Evolutionary conservation across 2,329 filamentous ascomycete genomes (phyloP), one percentile per base, ranked within the genome.

Genomic region (Claviceps monticola): DNA sequence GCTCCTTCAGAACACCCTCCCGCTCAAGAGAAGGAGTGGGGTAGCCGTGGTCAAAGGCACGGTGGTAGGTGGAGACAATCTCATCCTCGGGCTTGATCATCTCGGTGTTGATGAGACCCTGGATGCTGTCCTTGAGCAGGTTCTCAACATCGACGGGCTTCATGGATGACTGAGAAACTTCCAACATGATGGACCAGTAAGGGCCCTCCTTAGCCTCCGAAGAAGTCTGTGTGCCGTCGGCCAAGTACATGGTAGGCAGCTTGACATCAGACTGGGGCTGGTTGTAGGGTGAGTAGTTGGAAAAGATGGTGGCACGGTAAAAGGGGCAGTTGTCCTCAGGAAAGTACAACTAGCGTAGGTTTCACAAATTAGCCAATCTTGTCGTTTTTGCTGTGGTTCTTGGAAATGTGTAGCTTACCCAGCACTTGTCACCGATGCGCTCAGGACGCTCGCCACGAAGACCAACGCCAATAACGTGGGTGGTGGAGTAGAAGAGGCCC

Each of bases 111-210:
- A 98, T 79, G 49, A 97, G 84, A 64, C 93, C 93, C 74, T 95
- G 86, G 68, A 98, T 97, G 64, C 82, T 93, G 65, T 98, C 90
- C 69, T 79, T 80, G 62, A 98, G 77, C 56, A 98, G 72, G 68
- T 84, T 95, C 61, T 82, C 81, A 62, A 86, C 75, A 70, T 97
- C 83, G 36, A 97, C 90, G 41, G 89, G 88, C 80, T 98, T 98
- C 84, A 95, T 82, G 64, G 80, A 81, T 36, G 91, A 97, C 73
- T 98, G 88, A 36, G 93, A 97, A 55, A 98, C 86, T 73, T 98
- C 93, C 61, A 98, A 75, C 93, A 98, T 98, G 76, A 98, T 94
- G 57, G 91, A 97, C 93, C 93, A 98, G 82, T 98, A 98, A 43
- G 93, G 93, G 37, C 93, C 93, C 64, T 86, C 80, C 75, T 93